Base-by-base conservation (phyloP, 805 yeast species). In the Jamesozyma rosinii region DNA sequence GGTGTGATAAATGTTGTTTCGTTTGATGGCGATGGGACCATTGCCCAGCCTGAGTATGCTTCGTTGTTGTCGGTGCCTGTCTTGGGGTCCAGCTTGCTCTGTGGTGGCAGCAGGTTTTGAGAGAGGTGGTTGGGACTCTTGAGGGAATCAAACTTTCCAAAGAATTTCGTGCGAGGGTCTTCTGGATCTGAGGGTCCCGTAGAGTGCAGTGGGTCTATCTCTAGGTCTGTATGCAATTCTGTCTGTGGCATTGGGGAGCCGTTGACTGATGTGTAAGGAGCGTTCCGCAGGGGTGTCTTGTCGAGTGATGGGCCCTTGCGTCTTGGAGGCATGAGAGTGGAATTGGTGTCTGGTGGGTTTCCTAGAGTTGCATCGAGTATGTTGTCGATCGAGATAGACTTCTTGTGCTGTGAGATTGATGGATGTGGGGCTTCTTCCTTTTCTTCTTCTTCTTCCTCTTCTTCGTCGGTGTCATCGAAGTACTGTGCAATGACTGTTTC, bases 401-500 rank as follows among this genome's bases (percentile, higher is more conserved):
- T 46, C 5, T 37, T 32, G 29, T 49, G 54, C 11, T n/a, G 30
- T 10, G 43, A 10, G 13, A 20, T 15, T 18, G 13, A 5, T 10
- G 37, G 27, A 18, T 9, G n/a, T 33, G n/a, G 22, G n/a, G 5
- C 34, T 9, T 27, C 33, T 6, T 26, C 29, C 11, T 6, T 6
- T 11, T 6, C 18, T 8, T 40, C 18, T 39, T 43, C 22, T 45
- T 42, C n/a, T 46, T 18, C 10, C n/a, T 4, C 35, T 6, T 32
- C 26, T 22, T 21, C 17, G 6, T 21, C 18, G 10, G 6, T 2
- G 26, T 49, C 54, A 15, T 48, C 47, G 18, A 54, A 36, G 35
- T 53, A 55, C 38, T 55, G 59, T 3, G 57, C 53, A n/a, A 52
- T 48, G 2, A 55, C 53, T 33, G 53, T 52, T 30, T 46, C 54